These are phyloP conservation scores for Suhomyces atakaporum DNA, from an alignment of 1,139 yeast genomes.

Conservation along the genomic window DNA sequence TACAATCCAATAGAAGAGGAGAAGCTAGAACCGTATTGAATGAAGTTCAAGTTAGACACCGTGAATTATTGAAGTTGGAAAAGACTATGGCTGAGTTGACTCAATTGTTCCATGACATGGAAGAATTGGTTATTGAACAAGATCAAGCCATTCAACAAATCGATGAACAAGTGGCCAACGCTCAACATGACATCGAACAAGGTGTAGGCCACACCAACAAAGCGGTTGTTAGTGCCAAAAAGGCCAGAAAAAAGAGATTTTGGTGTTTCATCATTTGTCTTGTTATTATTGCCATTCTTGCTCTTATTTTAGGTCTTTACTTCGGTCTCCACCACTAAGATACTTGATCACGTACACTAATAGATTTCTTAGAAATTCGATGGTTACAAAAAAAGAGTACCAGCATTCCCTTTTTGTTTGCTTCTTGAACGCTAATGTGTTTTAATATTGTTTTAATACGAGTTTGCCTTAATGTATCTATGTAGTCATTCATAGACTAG, in stretches of 20 bases:
- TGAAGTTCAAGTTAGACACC: slow-evolving; percentile 96
- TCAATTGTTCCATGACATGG: slow-evolving; percentile 94
- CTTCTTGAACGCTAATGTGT: slow-evolving; percentile 8
- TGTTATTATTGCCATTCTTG: slow-evolving; percentile 62
- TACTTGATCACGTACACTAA: slow-evolving; percentile 11
- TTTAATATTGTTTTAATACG: slow-evolving; percentile 11
- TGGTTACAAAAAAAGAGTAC: slow-evolving; percentile 11
- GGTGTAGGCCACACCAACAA: slow-evolving; percentile 94
- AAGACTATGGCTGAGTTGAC: slow-evolving; percentile 95
- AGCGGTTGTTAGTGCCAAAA: slow-evolving; percentile 86
- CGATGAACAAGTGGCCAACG: slow-evolving; percentile 76
- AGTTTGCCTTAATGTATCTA: background rate
- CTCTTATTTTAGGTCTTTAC: slow-evolving; percentile 60
- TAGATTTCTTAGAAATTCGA: slow-evolving; percentile 11
- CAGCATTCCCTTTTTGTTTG: slow-evolving; percentile 10
- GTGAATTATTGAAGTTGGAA: slow-evolving; percentile 92
- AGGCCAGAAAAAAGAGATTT: slow-evolving; percentile 89
- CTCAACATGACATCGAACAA: slow-evolving; percentile 88
- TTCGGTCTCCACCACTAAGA: slow-evolving; percentile 34
- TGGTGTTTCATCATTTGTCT: slow-evolving; percentile 76
- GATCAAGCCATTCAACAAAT: slow-evolving; percentile 85
- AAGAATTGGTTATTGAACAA: slow-evolving; percentile 93
- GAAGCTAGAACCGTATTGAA: slow-evolving; percentile 94
- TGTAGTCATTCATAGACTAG: too few relatives aligned
- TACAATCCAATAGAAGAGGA: slow-evolving; percentile 92